Percentiles rank a stretch among this genome's conserved stretches.
These are phyloP conservation scores for button mushroom (Agaricus bisporus) DNA, from an alignment of 768 basidiomycete genomes.

Conservation along the genomic window DNA sequence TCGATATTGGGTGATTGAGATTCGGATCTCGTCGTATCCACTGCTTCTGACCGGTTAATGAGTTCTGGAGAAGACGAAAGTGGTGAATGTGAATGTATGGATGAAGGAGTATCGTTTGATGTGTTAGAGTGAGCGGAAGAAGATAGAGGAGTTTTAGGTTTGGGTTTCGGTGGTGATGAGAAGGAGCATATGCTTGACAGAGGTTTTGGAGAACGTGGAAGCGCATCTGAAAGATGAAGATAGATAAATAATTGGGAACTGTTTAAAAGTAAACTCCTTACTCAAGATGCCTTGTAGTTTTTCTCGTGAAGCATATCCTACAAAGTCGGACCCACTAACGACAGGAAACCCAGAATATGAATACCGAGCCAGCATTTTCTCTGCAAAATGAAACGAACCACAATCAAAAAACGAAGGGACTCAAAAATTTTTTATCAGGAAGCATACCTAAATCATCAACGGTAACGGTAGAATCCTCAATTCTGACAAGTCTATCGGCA, in stretches of 20 bases:
- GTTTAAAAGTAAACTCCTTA: conserved; percentile 17
- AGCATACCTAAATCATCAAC: conserved; percentile 42
- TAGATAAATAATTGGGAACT: not conserved
- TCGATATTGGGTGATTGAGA: conserved; percentile 20
- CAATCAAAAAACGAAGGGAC: not conserved
- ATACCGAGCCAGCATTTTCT: conserved; percentile 31
- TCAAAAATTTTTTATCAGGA: not conserved
- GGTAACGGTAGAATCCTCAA: conserved; percentile 43
- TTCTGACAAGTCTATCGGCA: conserved; percentile 39
- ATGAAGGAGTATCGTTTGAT: not conserved
- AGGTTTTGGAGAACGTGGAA: conserved; percentile 1
- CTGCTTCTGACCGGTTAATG: not conserved
- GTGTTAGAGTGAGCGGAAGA: not conserved
- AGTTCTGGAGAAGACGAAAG: not conserved
- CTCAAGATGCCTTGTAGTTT: conserved; percentile 36
- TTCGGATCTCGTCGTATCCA: not conserved
- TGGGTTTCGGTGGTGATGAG: conserved; percentile 21
- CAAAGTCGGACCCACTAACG: conserved; percentile 37
- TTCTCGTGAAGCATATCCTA: conserved; percentile 60
- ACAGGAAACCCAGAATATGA: conserved; percentile 65
- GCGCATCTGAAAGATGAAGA: conserved; percentile 15
- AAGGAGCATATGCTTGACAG: conserved; percentile 34
- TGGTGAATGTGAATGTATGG: not conserved
- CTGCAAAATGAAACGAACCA: conserved; percentile 4
- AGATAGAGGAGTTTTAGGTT: not conserved